These are phyloP conservation scores for Pichia occidentalis DNA, from an alignment of 805 yeast genomes.

Conservation along the genomic window DNA sequence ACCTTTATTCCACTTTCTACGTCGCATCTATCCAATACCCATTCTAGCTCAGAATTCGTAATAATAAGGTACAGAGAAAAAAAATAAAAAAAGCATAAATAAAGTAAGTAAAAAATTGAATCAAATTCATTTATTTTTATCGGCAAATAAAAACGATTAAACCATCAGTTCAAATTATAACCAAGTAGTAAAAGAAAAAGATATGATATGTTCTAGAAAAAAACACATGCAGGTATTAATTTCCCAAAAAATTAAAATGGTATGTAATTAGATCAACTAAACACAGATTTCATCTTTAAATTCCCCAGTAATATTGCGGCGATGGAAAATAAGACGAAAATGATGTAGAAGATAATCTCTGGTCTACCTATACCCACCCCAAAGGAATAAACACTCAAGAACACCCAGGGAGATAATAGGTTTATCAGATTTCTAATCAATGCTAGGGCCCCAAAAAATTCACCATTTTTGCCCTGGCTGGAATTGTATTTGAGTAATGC, in stretches of 20 bases:
- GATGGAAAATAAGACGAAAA: conserved; percentile 6
- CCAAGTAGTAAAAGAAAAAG: no score
- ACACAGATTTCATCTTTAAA: conserved; percentile 3
- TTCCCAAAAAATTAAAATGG: not conserved
- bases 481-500: conserved; percentile 51
- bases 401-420: conserved; percentile 42
- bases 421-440: conserved; percentile 45
- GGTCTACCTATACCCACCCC: conserved; percentile 35
- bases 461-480: conserved; percentile 56
- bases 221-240: no score
- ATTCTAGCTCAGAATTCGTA: no score
- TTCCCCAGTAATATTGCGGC: conserved; percentile 7
- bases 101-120: no score
- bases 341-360: conserved; percentile 30
- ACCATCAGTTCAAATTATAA: no score
- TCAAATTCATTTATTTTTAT: no score
- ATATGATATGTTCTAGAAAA: no score
- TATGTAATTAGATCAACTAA: not conserved
- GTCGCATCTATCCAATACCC: no score
- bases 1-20: no score
- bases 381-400: conserved; percentile 42
- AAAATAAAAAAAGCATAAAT: no score
- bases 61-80: no score
- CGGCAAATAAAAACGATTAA: no score
- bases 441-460: conserved; percentile 65